Base-by-base conservation (phyloP, 2,329 filamentous ascomycete genomes). In the Fusarium sp. region DNA sequence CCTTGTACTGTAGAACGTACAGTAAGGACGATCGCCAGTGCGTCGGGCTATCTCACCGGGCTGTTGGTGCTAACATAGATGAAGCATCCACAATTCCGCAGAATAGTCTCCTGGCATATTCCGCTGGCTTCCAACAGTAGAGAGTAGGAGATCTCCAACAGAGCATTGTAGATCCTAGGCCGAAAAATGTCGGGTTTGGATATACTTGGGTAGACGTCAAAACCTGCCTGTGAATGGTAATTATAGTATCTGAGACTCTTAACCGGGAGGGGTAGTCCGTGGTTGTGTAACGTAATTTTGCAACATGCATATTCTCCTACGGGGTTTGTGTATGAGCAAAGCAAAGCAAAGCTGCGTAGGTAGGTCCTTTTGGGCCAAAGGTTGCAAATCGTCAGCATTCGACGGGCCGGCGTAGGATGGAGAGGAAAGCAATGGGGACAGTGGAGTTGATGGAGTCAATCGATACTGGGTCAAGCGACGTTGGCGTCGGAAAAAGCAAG, bases 21-120 rank as follows among this genome's bases (percentile, higher is more conserved):
- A 53, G 67, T 63, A 61, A 52, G 46, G 66, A 34, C 57, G 73
- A 75, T 75, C 65, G 70, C 61, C 63, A 63, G 53, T 62, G 59
- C 73, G 63, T 70, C 71, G 47, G 55, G 66, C 62, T 73, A 75
- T 75, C 73, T 72, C 73, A 75, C 69, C 73, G 58, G 71, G 59
- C 46, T 53, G 59, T 61, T 74, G 72, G 66, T 72, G 63, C 50
- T 53, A 65, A 58, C 42, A 63, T 51, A 51, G 65, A 58, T 43
- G 40, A 42, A 34, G 38, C 66, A 56, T 64, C 70, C 72, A 72
- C 61, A 68, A 66, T 74, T 71, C 72, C 61, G 62, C 64, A 59
- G 24, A 50, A 40, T 53, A 59, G 43, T 51, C 47, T 58, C 47
- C 29, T 58, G 56, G 30, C 54, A 44, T 58, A 38, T 42, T 73